phyloP scores from a whole-genome alignment of 768 basidiomycete genomes.

The Candolleomyces aberdarensis region DNA sequence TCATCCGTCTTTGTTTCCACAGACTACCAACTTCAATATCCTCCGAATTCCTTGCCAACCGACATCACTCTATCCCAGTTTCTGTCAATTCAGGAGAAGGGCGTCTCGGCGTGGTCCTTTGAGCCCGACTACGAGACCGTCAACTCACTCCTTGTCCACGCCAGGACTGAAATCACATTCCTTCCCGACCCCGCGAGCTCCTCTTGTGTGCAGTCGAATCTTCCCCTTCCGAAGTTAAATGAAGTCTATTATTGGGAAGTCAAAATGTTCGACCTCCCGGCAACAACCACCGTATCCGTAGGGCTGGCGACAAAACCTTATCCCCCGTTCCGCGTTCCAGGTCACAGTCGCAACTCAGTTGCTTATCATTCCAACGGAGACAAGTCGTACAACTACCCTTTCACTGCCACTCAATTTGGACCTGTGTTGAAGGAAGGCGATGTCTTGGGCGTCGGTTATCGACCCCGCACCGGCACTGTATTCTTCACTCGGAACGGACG shows the following conservation, averaged over 20 bases:
- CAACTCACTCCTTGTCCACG: constrained; percentile 88
- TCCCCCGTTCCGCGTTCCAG: constrained; percentile 90
- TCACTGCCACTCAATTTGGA: constrained; percentile 82
- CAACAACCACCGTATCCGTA: constrained; percentile 82
- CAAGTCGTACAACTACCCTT: constrained; percentile 97
- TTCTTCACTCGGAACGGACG: constrained; percentile 98
- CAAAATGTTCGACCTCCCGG: constrained; percentile 97
- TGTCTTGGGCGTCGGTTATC: constrained; percentile 92
- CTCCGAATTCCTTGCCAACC: constrained; percentile 93
- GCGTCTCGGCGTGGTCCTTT: constrained; percentile 98
- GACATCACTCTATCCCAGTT: constrained; percentile 99
- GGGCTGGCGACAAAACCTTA: constrained; percentile 97
- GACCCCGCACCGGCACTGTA: constrained; percentile 95
- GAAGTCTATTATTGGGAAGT: constrained; percentile 99
- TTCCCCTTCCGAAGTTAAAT: constrained; percentile 95
- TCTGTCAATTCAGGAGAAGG: constrained; percentile 98
- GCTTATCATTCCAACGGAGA: constrained; percentile 97
- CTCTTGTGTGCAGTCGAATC: constrained; percentile 93
- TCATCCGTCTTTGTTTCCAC: constrained; percentile 11
- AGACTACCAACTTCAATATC: constrained; percentile 87
- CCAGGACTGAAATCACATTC: constrained; percentile 96
- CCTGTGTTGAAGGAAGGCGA: constrained; percentile 89
- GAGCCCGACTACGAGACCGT: constrained; percentile 98
- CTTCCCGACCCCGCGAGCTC: constrained; percentile 93
- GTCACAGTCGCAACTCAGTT: constrained; percentile 80